phyloP scores from a whole-genome alignment of 2,329 filamentous ascomycete species.

The Pseudogymnoascus sp. region DNA sequence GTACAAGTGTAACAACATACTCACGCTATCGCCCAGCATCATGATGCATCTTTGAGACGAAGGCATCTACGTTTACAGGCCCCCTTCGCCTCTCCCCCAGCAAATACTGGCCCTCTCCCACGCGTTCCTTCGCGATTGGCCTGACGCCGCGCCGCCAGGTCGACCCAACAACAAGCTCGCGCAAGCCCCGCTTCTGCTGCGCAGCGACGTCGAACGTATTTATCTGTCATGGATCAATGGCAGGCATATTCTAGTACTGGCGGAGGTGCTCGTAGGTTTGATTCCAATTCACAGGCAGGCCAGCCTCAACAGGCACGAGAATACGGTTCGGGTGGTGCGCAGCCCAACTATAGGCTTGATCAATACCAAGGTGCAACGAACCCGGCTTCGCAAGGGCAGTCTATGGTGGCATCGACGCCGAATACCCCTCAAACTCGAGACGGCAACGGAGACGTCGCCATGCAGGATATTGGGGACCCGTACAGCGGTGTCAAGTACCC shows the following conservation, averaged over 20 bases:
- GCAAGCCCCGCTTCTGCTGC: slow-evolving; percentile 6
- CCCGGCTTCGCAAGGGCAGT: slow-evolving; percentile 37
- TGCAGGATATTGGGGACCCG: slow-evolving; percentile 80
- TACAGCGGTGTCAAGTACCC: slow-evolving; percentile 83
- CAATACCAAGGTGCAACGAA: slow-evolving; percentile 46
- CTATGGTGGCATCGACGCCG: slow-evolving; percentile 51
- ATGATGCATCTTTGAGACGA: slow-evolving; percentile 26
- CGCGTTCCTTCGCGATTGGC: slow-evolving; percentile 20
- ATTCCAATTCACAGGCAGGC: slow-evolving; percentile 39
- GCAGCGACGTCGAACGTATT: slow-evolving; percentile 10
- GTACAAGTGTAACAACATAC: slow-evolving; percentile 8
- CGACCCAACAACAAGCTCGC: slow-evolving; percentile 8
- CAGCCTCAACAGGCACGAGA: slow-evolving; percentile 34
- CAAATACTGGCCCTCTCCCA: slow-evolving; percentile 19
- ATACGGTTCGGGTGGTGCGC: slow-evolving; percentile 32
- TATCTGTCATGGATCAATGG: slow-evolving; percentile 53
- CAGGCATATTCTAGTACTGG: slow-evolving; percentile 59
- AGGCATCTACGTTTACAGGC: slow-evolving; percentile 19
- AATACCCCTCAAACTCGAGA: slow-evolving; percentile 55
- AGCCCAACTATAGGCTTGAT: slow-evolving; percentile 52
- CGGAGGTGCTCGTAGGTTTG: slow-evolving; percentile 57
- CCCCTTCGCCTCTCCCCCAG: slow-evolving; percentile 23
- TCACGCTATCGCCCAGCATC: slow-evolving; percentile 1
- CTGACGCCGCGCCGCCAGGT: slow-evolving; percentile 11
- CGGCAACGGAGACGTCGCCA: slow-evolving; percentile 67